phyloP scores from a whole-genome alignment of 1,284 basidiomycete species.

The Gymnopus androsaceus region DNA sequence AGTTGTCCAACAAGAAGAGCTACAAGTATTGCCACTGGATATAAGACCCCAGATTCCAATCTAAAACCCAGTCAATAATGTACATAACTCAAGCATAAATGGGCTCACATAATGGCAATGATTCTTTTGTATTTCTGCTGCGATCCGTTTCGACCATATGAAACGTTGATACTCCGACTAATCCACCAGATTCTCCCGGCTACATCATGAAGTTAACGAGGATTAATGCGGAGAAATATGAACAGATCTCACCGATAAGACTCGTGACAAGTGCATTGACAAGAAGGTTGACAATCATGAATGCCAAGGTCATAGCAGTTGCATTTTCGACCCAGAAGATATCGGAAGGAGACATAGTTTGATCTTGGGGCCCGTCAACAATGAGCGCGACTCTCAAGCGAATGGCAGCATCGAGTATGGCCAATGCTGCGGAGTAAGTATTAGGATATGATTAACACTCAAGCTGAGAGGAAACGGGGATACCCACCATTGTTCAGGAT shows the following conservation, averaged over 20 bases:
- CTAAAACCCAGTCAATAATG: neutral
- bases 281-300: neutral
- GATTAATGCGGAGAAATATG: no score
- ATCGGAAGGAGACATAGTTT: neutral
- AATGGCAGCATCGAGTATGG: neutral
- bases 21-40: constrained; percentile 2
- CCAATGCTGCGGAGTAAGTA: neutral
- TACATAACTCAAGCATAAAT: neutral
- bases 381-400: neutral
- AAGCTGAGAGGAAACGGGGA: no score
- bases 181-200: constrained; percentile 7
- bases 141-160: neutral
- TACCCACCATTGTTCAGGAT: constrained; percentile 1
- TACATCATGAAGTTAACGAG: neutral
- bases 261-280: neutral
- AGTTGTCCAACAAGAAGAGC: neutral
- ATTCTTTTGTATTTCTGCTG: neutral
- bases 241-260: neutral
- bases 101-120: neutral
- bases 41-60: constrained; percentile 5
- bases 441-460: no score
- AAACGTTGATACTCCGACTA: neutral
- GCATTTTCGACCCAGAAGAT: neutral
- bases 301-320: neutral
- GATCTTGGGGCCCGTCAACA: neutral